Conservation (phyloP, 2,329 filamentous ascomycete genomes). For the Saccharata proteae region DNA sequence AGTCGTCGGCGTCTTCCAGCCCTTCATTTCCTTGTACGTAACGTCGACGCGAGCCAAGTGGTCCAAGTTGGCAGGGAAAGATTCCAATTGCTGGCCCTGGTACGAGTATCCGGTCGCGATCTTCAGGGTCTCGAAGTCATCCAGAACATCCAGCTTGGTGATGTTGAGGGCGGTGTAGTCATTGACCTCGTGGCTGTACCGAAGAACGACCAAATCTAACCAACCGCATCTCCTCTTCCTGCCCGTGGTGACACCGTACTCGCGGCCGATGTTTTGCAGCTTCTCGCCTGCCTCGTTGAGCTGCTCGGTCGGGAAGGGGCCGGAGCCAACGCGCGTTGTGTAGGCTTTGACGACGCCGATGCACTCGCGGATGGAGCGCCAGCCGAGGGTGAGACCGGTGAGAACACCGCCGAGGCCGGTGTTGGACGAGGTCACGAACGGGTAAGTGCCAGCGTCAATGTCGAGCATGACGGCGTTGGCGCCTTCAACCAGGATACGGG, state of each 20-base stretch:
- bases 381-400: conserved; percentile 50
- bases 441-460: conserved; percentile 45
- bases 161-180: conserved; percentile 54
- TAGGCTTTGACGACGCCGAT: conserved; percentile 59
- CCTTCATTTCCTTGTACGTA: conserved; percentile 55
- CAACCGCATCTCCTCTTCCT: conserved; percentile 51
- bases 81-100: conserved; percentile 43
- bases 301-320: conserved; percentile 58
- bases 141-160: conserved; percentile 59
- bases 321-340: conserved; percentile 49
- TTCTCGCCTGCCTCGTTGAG: conserved; percentile 45
- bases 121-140: conserved; percentile 63
- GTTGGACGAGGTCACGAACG: conserved; percentile 48
- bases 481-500: conserved; percentile 56
- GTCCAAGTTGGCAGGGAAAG: conserved; percentile 53
- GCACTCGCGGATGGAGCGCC: conserved; percentile 47
- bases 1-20: conserved; percentile 56
- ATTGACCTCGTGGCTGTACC: conserved; percentile 54
- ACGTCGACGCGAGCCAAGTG: conserved; percentile 49
- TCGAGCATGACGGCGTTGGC: conserved; percentile 59
- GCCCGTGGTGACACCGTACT: conserved; percentile 46
- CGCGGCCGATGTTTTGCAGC: conserved; percentile 43
- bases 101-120: conserved; percentile 58
- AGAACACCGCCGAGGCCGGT: conserved; percentile 40
- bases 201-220: conserved; percentile 57